A percentile compares a stretch with the other conserved stretches of the same genome.
These are phyloP conservation scores for Aspergillus cristatus DNA, from an alignment of 495 filamentous ascomycete genomes.

Conservation along the genomic window DNA sequence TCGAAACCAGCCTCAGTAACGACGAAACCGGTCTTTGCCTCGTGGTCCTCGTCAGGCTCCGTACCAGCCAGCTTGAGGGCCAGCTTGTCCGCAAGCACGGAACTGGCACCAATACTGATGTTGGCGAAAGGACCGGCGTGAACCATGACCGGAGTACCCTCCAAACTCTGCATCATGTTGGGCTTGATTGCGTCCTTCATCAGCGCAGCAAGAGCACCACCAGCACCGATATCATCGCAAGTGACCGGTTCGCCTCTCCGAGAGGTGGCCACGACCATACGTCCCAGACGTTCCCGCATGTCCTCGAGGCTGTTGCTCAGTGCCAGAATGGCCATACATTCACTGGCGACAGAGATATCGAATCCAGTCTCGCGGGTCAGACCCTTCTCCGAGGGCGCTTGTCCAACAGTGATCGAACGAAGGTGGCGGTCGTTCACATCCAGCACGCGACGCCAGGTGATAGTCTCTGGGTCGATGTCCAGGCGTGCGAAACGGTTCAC, in stretches of 20 bases:
- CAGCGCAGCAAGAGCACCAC: conserved; percentile 83
- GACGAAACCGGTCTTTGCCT: conserved; percentile 83
- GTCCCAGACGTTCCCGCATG: conserved; percentile 87
- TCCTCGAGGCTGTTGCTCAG: conserved; percentile 80
- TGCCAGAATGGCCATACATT: conserved; percentile 97
- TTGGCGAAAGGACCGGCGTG: conserved; percentile 97
- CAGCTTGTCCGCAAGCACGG: conserved; percentile 87
- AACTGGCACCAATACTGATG: conserved; percentile 93
- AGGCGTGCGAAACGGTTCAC: conserved; percentile 78
- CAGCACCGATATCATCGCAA: conserved; percentile 88
- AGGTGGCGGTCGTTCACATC: conserved; percentile 97
- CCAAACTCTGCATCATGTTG: conserved; percentile 96
- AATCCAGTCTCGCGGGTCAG: conserved; percentile 79
- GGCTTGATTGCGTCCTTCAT: conserved; percentile 99
- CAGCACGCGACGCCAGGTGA: conserved; percentile 92
- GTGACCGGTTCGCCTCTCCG: conserved; percentile 82
- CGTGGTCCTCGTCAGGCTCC: conserved; percentile 83
- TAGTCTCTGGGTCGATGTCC: conserved; percentile 93
- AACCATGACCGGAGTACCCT: conserved; percentile 94
- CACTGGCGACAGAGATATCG: conserved; percentile 94
- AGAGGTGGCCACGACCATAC: conserved; percentile 94
- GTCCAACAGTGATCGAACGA: conserved; percentile 76
- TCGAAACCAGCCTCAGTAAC: conserved; percentile 97
- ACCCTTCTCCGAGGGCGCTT: conserved; percentile 83
- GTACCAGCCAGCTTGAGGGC: conserved; percentile 93